These are phyloP conservation scores for Tilletia setariae DNA, from an alignment of 1,284 basidiomycete genomes.

Conservation along the genomic window DNA sequence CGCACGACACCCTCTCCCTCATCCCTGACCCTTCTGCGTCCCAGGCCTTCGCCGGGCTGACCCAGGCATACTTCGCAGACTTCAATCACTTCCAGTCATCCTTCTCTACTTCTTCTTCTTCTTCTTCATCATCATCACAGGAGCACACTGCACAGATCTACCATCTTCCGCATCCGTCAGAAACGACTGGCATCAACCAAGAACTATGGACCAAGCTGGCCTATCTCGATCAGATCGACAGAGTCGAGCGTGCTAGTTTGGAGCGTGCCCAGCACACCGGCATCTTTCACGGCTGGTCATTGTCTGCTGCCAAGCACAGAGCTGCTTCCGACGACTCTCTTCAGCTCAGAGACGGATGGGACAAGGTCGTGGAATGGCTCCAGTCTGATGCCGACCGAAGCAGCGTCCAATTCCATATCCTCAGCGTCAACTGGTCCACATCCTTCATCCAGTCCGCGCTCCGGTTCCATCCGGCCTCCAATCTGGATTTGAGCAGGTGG, in stretches of 20 bases:
- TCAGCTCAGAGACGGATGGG: constrained; percentile 33
- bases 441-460: constrained; percentile 32
- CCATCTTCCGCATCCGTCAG: not conserved
- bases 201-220: constrained; percentile 21
- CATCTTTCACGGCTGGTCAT: constrained; percentile 31
- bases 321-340: constrained; percentile 17
- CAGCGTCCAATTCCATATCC: constrained; percentile 25
- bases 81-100: constrained; percentile 13
- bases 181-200: not conserved
- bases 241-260: constrained; percentile 33
- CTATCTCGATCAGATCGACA: constrained; percentile 28
- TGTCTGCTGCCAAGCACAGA: constrained; percentile 16
- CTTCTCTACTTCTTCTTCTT: not conserved
- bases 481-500: not conserved
- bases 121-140: not conserved
- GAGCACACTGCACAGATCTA: constrained; percentile 1
- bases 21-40: constrained; percentile 33
- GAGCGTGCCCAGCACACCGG: constrained; percentile 31
- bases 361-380: constrained; percentile 25
- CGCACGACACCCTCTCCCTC: constrained; percentile 41
- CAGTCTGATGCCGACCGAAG: not conserved
- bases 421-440: constrained; percentile 45
- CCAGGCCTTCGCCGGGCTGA: constrained; percentile 35
- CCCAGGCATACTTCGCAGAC: constrained; percentile 34
- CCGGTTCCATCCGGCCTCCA: not conserved